Conservation (phyloP, 192 early-diverging fungal genomes). For the Entomortierella lignicola region DNA sequence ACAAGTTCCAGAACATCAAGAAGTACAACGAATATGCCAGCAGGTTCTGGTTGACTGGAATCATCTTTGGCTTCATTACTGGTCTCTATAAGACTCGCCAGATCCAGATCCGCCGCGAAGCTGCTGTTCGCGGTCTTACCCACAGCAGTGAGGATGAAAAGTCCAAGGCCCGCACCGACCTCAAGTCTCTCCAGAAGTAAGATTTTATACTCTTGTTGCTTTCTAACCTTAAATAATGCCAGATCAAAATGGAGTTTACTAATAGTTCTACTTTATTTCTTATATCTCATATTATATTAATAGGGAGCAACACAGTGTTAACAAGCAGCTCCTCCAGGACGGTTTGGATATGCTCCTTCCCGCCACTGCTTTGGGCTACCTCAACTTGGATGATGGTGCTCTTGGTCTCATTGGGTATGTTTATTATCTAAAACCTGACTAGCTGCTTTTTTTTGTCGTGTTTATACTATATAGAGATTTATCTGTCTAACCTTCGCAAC, state of each 20-base stretch:
- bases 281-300: not conserved
- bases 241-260: no score
- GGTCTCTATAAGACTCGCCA: conserved; percentile 75
- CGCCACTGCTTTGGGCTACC: conserved; percentile 68
- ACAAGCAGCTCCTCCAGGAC: conserved; percentile 71
- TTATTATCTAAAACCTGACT: not conserved
- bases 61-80: conserved; percentile 70
- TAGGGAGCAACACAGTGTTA: conserved; percentile 67
- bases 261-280: conserved; percentile 11
- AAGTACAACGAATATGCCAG: conserved; percentile 65
- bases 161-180: conserved; percentile 54
- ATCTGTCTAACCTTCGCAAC: not conserved
- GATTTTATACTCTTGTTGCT: not conserved
- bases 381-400: conserved; percentile 72
- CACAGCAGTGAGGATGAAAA: conserved; percentile 41
- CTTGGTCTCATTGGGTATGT: conserved; percentile 77
- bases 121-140: conserved; percentile 45
- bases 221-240: no score
- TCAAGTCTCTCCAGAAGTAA: conserved; percentile 60
- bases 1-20: conserved; percentile 74
- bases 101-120: conserved; percentile 58
- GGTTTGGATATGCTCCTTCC: conserved; percentile 78
- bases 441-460: not conserved
- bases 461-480: not conserved
- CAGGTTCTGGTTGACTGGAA: conserved; percentile 76